Percentiles rank a stretch among this genome's conserved stretches.
Conservation (phyloP, 805 yeast species). For the Ogataea degrootiae region DNA sequence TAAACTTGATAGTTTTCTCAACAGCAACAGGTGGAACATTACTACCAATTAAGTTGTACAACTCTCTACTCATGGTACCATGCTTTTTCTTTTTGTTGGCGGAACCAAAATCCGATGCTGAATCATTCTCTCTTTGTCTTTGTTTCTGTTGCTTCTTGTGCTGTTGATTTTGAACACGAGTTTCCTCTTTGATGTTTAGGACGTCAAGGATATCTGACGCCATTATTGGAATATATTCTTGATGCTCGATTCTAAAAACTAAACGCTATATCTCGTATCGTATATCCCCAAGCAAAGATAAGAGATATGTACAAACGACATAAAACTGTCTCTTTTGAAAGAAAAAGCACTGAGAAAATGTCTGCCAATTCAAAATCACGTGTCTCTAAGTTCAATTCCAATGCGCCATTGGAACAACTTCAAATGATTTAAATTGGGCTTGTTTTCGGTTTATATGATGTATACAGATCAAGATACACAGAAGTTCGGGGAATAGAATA, state of each 20-base stretch:
- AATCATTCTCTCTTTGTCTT: constrained; percentile 7
- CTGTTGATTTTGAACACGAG: constrained; percentile 26
- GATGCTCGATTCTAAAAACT: too few relatives aligned
- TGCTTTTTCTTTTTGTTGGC: constrained; percentile 32
- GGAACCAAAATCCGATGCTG: constrained; percentile 17
- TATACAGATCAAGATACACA: too few relatives aligned
- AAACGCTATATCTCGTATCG: too few relatives aligned
- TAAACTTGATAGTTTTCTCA: constrained; percentile 47
- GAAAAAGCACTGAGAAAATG: too few relatives aligned
- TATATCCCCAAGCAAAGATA: too few relatives aligned
- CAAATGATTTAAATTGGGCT: too few relatives aligned
- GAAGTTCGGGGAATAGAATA: not conserved
- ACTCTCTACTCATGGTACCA: constrained; percentile 81
- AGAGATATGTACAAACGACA: too few relatives aligned
- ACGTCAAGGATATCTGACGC: constrained; percentile 71
- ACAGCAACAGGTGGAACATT: constrained; percentile 81
- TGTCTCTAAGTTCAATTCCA: too few relatives aligned
- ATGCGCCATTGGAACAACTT: too few relatives aligned
- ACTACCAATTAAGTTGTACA: constrained; percentile 84
- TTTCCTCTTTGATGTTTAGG: constrained; percentile 55
- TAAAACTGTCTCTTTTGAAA: too few relatives aligned
- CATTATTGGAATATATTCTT: constrained; percentile 11
- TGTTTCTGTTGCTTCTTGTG: constrained; percentile 34
- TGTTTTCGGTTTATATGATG: too few relatives aligned
- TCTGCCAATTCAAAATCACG: too few relatives aligned